phyloP scores from a whole-genome alignment of 2,329 filamentous ascomycete genomes.

The Thelonectria discophora region DNA sequence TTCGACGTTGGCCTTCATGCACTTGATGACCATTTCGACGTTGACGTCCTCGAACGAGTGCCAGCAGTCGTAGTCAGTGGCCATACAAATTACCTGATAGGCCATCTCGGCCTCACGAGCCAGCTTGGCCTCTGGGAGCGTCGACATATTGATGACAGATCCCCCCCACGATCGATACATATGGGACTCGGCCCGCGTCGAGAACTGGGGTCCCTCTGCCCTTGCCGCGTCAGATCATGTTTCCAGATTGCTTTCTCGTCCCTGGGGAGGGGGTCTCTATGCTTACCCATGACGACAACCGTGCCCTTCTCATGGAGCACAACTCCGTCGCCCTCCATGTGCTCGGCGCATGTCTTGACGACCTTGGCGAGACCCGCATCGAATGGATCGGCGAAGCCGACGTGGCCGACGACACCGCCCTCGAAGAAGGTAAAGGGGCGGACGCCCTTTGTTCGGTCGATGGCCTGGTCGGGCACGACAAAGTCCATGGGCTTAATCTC shows the following conservation, averaged over 20 bases:
- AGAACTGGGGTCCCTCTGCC: slow-evolving; percentile 96
- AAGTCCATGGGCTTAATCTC: slow-evolving; percentile 96
- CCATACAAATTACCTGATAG: slow-evolving; percentile 99
- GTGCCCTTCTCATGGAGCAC: slow-evolving; percentile 84
- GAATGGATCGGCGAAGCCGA: slow-evolving; percentile 96
- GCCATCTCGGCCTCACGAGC: slow-evolving; percentile 95
- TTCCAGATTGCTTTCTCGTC: slow-evolving; percentile 5
- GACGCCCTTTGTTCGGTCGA: slow-evolving; percentile 95
- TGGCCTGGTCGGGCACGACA: slow-evolving; percentile 93
- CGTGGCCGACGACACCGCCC: slow-evolving; percentile 88
- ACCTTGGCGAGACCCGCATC: slow-evolving; percentile 80
- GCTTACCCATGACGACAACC: slow-evolving; percentile 86
- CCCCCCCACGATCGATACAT: slow-evolving; percentile 96
- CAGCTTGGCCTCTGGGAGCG: slow-evolving; percentile 93
- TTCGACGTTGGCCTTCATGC: slow-evolving; percentile 91
- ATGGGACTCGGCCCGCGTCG: slow-evolving; percentile 92
- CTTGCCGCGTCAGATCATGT: slow-evolving; percentile 32
- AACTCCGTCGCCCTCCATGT: slow-evolving; percentile 84
- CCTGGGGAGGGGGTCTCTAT: background rate
- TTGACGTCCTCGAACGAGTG: slow-evolving; percentile 83
- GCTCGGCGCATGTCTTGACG: slow-evolving; percentile 77
- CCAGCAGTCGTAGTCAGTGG: slow-evolving; percentile 99
- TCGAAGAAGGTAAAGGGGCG: slow-evolving; percentile 97
- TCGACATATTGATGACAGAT: slow-evolving; percentile 97
- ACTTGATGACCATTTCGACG: slow-evolving; percentile 95